These are phyloP conservation scores for Paramecium tetraurelia DNA, from an alignment of 73 alveolate genomes.

Conservation along the genomic window DNA sequence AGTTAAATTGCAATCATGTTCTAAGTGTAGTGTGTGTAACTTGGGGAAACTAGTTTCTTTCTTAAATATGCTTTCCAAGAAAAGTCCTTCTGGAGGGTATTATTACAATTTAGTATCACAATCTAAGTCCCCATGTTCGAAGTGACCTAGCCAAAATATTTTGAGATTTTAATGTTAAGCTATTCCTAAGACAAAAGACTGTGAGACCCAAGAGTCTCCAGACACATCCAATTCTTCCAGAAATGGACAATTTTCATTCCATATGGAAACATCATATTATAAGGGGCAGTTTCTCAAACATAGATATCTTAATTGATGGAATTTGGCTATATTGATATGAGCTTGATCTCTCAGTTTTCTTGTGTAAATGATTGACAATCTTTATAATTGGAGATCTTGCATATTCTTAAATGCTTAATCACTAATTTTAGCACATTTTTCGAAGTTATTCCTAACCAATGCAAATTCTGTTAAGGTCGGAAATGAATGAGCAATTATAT, in stretches of 20 bases:
- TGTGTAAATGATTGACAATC: constrained; percentile 34
- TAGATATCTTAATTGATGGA: constrained; percentile 15
- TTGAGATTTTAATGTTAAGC: constrained; percentile 42
- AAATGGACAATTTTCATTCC: constrained; percentile 30
- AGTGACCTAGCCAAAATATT: constrained; percentile 54
- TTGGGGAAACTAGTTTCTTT: constrained; percentile 29
- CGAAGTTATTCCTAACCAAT: constrained; percentile 45
- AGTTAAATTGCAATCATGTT: constrained; percentile 54
- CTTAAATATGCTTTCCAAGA: constrained; percentile 47
- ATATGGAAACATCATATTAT: constrained; percentile 46
- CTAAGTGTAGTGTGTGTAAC: constrained; percentile 31
- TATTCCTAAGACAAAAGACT: constrained; percentile 1
- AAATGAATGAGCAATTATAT: background rate
- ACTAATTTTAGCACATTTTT: constrained; percentile 60
- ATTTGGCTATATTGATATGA: constrained; percentile 2
- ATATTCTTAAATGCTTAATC: constrained; percentile 21
- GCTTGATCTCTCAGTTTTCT: constrained; percentile 44
- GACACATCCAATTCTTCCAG: constrained; percentile 53
- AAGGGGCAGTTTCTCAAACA: constrained; percentile 53
- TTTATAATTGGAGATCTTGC: background rate
- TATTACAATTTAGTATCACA: constrained; percentile 44
- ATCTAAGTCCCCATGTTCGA: constrained; percentile 57
- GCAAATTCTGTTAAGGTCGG: constrained; percentile 12
- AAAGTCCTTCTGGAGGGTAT: constrained; percentile 60
- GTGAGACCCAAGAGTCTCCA: constrained; percentile 59